phyloP scores from a whole-genome alignment of 768 basidiomycete genomes.

The Goffeauzyma gilvescens region DNA sequence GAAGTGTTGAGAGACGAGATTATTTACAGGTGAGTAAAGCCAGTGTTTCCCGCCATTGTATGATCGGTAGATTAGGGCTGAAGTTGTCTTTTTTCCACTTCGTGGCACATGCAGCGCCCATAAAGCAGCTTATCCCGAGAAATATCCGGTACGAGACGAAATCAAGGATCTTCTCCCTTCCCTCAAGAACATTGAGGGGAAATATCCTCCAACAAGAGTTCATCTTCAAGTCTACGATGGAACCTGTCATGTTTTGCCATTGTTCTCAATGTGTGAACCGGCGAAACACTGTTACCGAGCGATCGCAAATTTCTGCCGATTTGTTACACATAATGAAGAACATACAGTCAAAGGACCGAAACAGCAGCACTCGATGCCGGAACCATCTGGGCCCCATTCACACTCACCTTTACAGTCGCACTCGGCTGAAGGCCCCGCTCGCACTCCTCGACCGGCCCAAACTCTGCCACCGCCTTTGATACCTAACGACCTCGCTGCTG shows the following conservation, averaged over 20 bases:
- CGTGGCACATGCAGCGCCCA: constrained; percentile 61
- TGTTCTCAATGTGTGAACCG: constrained; percentile 39
- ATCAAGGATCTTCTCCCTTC: constrained; percentile 34
- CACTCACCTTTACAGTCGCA: no score
- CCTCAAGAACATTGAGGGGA: constrained; percentile 29
- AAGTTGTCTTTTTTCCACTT: background rate
- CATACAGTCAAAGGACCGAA: no score
- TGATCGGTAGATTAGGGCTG: background rate
- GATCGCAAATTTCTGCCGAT: constrained; percentile 32
- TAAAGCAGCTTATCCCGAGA: constrained; percentile 67
- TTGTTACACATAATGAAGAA: no score
- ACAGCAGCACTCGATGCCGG: no score
- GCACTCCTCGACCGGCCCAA: no score
- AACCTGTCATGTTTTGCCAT: constrained; percentile 57
- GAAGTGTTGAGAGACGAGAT: constrained; percentile 86
- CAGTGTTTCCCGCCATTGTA: no score
- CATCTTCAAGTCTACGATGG: constrained; percentile 88
- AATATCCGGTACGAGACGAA: constrained; percentile 45
- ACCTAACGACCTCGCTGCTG: no score
- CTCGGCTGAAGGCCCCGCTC: no score
- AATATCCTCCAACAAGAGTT: constrained; percentile 46
- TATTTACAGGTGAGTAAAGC: constrained; percentile 44
- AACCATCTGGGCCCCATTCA: no score
- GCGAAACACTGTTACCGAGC: constrained; percentile 34
- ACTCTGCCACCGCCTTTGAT: no score